phyloP scores from a whole-genome alignment of 2,329 filamentous ascomycete species.

The Akanthomyces uredinophilus region DNA sequence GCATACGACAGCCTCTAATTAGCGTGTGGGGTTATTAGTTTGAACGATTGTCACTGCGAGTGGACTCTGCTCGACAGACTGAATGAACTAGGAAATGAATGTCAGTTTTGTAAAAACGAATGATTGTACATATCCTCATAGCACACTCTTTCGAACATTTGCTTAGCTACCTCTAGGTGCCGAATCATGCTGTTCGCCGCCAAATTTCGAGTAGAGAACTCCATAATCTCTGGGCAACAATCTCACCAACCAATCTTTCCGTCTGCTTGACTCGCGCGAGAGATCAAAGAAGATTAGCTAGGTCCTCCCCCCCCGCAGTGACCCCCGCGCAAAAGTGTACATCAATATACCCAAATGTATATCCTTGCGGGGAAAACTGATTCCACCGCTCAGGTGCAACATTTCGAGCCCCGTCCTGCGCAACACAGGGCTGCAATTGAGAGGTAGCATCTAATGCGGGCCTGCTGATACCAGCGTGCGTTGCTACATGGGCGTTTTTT shows the following conservation, averaged over 20 bases:
- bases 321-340: background rate
- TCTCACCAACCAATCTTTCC: too few relatives aligned
- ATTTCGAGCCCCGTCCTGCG: background rate
- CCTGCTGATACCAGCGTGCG: background rate
- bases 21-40: background rate
- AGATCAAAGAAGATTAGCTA: too few relatives aligned
- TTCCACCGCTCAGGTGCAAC: background rate
- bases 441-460: slow-evolving; percentile 4
- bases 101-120: too few relatives aligned
- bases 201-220: too few relatives aligned
- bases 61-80: background rate
- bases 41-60: background rate
- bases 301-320: background rate
- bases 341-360: background rate
- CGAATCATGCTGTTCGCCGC: too few relatives aligned
- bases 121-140: too few relatives aligned
- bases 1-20: background rate
- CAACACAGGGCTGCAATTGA: background rate
- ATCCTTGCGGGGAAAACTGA: background rate
- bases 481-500: background rate
- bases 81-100: too few relatives aligned
- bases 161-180: too few relatives aligned
- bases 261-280: too few relatives aligned
- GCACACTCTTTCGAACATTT: too few relatives aligned
- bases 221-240: too few relatives aligned